These are phyloP conservation scores for Rhododendron mucronatum DNA, from an alignment of 148 eudicot genomes.

Conservation along the genomic window DNA sequence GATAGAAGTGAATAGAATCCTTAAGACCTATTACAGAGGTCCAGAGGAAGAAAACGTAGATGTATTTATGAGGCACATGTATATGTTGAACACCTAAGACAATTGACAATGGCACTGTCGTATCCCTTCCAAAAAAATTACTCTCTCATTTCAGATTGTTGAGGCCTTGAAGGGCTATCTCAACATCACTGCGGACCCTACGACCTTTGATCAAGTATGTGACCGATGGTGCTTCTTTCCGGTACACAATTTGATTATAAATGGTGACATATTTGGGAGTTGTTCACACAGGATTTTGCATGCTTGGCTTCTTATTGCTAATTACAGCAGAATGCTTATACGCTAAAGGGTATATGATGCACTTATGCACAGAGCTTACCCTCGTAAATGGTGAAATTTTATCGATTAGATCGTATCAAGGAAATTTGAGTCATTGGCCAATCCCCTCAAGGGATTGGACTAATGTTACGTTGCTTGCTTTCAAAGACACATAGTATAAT, in stretches of 20 bases:
- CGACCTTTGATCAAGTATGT: conserved; percentile 62
- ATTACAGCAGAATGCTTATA: not conserved
- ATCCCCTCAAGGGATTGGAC: not conserved
- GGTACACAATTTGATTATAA: not conserved
- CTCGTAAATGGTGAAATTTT: not conserved
- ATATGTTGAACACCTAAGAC: not conserved
- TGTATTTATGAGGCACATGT: not conserved
- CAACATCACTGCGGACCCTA: conserved; percentile 47
- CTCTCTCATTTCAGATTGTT: conserved; percentile 39
- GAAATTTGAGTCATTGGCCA: not conserved
- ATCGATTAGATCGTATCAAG: not conserved
- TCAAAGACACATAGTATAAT: not conserved
- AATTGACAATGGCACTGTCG: not conserved
- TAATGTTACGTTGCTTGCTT: not conserved
- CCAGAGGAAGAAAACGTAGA: not conserved
- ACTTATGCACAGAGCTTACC: not conserved
- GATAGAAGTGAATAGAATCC: not conserved
- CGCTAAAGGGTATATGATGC: not conserved
- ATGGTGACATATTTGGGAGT: not conserved
- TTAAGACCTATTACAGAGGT: not conserved
- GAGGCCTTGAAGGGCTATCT: conserved; percentile 42
- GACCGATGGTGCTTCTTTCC: not conserved
- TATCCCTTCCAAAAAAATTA: not conserved
- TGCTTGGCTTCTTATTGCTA: not conserved
- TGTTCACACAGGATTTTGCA: not conserved